Evolutionary conservation across 768 basidiomycete species (phyloP).

Genomic region (Suillus ampliporus): DNA sequence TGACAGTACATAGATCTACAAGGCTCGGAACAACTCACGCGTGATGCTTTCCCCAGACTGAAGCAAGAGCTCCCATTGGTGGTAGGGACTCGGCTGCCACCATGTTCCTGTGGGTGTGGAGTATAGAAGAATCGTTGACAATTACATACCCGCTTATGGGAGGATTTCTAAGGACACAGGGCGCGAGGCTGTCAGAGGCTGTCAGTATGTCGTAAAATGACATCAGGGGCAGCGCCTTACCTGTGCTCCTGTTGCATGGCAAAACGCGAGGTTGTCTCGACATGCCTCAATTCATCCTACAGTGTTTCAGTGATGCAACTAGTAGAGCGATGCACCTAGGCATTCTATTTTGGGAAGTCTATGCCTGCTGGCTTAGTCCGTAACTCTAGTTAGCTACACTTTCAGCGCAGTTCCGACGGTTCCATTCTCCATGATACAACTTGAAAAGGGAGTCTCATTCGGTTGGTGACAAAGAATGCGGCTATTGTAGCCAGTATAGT

Average conservation of each 20-base stretch:
- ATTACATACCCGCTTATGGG: background rate
- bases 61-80: background rate
- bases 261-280: background rate
- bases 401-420: background rate
- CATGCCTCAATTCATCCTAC: background rate
- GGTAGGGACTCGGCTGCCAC: background rate
- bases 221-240: background rate
- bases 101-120: slow-evolving; percentile 12
- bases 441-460: background rate
- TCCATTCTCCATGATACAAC: background rate
- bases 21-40: too few relatives aligned
- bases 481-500: background rate
- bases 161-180: background rate
- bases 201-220: background rate
- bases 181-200: background rate
- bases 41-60: background rate
- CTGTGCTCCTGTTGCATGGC: background rate
- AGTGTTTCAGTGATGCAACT: background rate
- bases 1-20: too few relatives aligned
- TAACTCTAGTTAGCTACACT: background rate
- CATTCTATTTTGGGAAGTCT: background rate
- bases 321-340: background rate
- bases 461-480: background rate
- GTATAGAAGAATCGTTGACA: background rate
- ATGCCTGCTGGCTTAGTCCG: background rate